phyloP scores from a whole-genome alignment of 23 red algal genomes.

The Chondrus crispus region DNA sequence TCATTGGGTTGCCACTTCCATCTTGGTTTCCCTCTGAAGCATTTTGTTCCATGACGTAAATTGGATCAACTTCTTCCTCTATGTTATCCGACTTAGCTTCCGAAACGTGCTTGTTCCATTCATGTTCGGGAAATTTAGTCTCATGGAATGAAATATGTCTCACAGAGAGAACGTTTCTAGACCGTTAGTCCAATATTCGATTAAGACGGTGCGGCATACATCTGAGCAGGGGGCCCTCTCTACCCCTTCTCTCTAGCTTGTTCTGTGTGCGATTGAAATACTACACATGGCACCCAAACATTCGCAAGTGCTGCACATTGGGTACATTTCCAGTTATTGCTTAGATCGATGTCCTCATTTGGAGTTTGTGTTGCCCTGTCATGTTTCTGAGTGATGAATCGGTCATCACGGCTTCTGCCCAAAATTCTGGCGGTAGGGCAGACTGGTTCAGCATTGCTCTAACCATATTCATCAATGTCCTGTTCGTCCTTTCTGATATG shows the following conservation, averaged over 20 bases:
- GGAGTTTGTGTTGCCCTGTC: not conserved
- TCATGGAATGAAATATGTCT: not conserved
- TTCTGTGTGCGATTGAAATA: not conserved
- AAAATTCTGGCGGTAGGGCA: not conserved
- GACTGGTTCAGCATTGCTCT: not conserved
- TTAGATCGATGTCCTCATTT: not conserved
- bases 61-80: too few species aligned
- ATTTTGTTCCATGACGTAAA: too few species aligned
- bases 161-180: not conserved
- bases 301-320: not conserved
- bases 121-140: too few species aligned
- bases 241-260: not conserved
- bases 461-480: not conserved
- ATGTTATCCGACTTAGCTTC: too few species aligned
- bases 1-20: too few species aligned
- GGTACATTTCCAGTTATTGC: not conserved
- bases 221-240: not conserved
- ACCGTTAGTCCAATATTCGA: not conserved
- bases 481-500: slow-evolving; percentile 1
- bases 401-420: not conserved
- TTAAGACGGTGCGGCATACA: not conserved
- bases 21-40: too few species aligned
- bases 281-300: not conserved
- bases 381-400: not conserved
- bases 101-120: too few species aligned